Evolutionary conservation across 257 asterid species (phyloP), one percentile per base, ranked within the genome.

Genomic region (Echium plantagineum): DNA sequence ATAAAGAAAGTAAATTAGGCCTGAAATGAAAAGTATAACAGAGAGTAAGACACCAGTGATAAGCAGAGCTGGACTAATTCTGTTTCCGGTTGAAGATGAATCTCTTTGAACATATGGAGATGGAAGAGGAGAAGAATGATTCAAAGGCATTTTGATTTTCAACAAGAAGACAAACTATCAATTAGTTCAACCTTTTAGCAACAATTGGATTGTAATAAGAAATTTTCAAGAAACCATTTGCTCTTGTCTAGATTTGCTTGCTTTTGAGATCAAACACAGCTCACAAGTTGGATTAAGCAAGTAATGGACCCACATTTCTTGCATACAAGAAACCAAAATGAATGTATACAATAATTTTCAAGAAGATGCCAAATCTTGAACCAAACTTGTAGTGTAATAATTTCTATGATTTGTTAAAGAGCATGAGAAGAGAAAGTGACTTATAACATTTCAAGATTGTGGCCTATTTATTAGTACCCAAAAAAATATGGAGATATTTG

Each of bases 1-100:
- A 59, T 88, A 71, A 60, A 90, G 66, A 61, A 90, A 68, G 67
- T 87, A 89, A 48, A 87, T 63, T 24, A 87, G 66, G 12, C 94
- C 90, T 55, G 80, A 75, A 31, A 77, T 69, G 78, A 84, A 86
- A 66, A 84, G 71, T 7, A 86, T 67, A 24, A 68, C 75, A 15
- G 88, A 87, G 24, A 84, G 52, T 32, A 79, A 59, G 21, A 91
- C 81, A 26, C 84, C 79, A 52, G 78, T 67, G 77, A 85, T 72
- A 38, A 91, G 71, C 31, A 85, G 58, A 17, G 75, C 59, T 6
- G 94, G 89, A 66, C 94, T 91, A 38, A 79, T 67, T 81, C 68
- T 82, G 65, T 67, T 71, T 42, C 96, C 90, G 58, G 82, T 81
- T 19, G 87, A 64, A 22, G 89, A 78, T 64, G 63, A 10, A 49